A percentile compares a stretch with the other conserved stretches of the same genome.
phyloP scores from a whole-genome alignment of 345 rosid genomes.

The Euphorbia lathyris region DNA sequence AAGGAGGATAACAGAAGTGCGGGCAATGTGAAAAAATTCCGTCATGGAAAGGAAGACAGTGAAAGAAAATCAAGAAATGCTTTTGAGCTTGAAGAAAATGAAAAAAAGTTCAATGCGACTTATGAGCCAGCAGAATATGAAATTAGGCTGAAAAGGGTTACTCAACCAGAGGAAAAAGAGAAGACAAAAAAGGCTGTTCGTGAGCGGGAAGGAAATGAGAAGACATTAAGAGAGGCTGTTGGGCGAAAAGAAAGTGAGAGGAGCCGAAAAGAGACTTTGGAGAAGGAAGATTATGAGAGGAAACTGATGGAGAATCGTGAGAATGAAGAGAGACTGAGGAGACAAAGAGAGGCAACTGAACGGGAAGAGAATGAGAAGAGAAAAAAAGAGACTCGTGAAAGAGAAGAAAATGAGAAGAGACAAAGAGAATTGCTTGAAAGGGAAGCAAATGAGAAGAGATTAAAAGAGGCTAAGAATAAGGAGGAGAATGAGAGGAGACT shows the following conservation, averaged over 20 bases:
- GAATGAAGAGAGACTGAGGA: constrained; percentile 33
- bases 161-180: constrained; percentile 27
- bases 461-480: constrained; percentile 30
- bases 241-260: constrained; percentile 34
- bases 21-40: constrained; percentile 23
- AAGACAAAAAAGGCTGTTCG: constrained; percentile 17
- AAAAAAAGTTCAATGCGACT: constrained; percentile 4
- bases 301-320: constrained; percentile 27
- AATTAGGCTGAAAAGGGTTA: constrained; percentile 24
- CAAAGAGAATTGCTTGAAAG: constrained; percentile 25
- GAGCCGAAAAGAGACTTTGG: constrained; percentile 29
- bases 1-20: constrained; percentile 25
- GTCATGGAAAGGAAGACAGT: not conserved
- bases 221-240: constrained; percentile 26
- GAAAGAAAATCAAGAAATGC: not conserved
- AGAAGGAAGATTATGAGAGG: constrained; percentile 36
- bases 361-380: constrained; percentile 43
- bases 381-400: constrained; percentile 35
- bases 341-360: constrained; percentile 34
- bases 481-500: constrained; percentile 35
- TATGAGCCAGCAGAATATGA: constrained; percentile 15
- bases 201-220: constrained; percentile 28
- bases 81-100: constrained; percentile 11
- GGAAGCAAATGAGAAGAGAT: constrained; percentile 37
- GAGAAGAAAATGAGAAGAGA: constrained; percentile 40